Evolutionary conservation across 257 asterid genomes (phyloP), one percentile per base, ranked within the genome.

Genomic region (Primulina eburnea): DNA sequence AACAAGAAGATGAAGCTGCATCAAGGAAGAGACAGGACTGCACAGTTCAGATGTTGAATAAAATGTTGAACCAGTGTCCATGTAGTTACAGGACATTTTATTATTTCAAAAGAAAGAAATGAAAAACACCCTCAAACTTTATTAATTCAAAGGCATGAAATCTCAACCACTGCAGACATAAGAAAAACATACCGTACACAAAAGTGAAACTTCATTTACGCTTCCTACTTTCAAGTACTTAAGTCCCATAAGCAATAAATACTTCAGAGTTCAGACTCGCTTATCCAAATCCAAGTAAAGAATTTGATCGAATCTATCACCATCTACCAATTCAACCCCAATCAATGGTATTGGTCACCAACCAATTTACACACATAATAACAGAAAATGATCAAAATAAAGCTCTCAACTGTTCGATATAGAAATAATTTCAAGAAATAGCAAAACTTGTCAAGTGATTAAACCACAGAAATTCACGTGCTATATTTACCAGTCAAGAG

Each of bases 1-100:
- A 87, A 89, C 68, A 89, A 65, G 68, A 89, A 89, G 73, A 89
- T 74, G 73, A 89, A 89, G 71, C 96, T 89, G 93, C 81, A 75
- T 34, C 63, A 66, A 65, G 70, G 73, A 74, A 74, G 26, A 8
- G 33, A 50, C n/a, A 62, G n/a, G 26, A 65, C 26, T n/a, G 17
- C 24, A 75, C 60, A 70, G 71, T 21, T 78, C 67, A 71, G 60
- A 67, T 10, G 32, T 26, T 11, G 34, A 71, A 29, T 40, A 63
- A 26, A 37, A 32, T 47, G 37, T 24, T 67, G 38, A 60, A 74
- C 43, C 63, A 38, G 20, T 53, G 57, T 68, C 35, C 40, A 35
- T 58, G 6, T 16, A 11, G 35, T 64, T 66, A 59, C 55, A 21
- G 20, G 57, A 64, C 26, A 63, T 32, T 57, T 30, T 43, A 4